Evolutionary conservation across 352 stramenopile genomes (phyloP).

Genomic region (Phytophthora pseudosyringae): DNA sequence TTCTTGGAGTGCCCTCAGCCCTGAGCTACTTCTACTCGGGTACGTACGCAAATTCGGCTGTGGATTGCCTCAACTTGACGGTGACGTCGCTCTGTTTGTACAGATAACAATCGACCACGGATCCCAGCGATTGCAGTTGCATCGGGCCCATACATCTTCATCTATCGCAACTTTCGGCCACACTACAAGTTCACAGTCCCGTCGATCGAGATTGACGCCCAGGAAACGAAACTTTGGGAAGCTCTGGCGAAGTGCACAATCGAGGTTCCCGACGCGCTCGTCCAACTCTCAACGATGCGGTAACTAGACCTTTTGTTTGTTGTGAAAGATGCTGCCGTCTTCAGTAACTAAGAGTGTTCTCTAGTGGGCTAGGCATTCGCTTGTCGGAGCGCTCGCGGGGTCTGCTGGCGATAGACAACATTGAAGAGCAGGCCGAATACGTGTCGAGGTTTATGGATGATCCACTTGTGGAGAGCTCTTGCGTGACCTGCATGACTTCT

Average conservation of each 20-base stretch:
- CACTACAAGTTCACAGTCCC: slow-evolving; percentile 93
- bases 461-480: slow-evolving; percentile 67
- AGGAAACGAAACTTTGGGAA: slow-evolving; percentile 81
- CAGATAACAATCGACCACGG: slow-evolving; percentile 68
- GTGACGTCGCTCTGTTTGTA: neutral
- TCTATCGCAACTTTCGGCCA: slow-evolving; percentile 91
- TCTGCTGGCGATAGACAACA: slow-evolving; percentile 82
- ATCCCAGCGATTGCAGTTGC: slow-evolving; percentile 88
- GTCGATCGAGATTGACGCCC: slow-evolving; percentile 69
- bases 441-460: slow-evolving; percentile 85
- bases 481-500: slow-evolving; percentile 89
- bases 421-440: slow-evolving; percentile 84
- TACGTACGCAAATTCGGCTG: neutral
- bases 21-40: slow-evolving; percentile 82
- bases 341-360: slow-evolving; percentile 1
- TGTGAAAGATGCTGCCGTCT: neutral
- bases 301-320: slow-evolving; percentile 9
- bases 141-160: slow-evolving; percentile 89
- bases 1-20: slow-evolving; percentile 76
- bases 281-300: slow-evolving; percentile 71
- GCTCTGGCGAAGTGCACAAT: slow-evolving; percentile 69
- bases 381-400: slow-evolving; percentile 75
- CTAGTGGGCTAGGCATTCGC: slow-evolving; percentile 65
- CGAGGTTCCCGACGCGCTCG: slow-evolving; percentile 69
- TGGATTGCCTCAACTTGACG: neutral